Evolutionary conservation across 2,329 filamentous ascomycete species (phyloP), one percentile per base, ranked within the genome.

Genomic region (Achaetomium macrosporum): DNA sequence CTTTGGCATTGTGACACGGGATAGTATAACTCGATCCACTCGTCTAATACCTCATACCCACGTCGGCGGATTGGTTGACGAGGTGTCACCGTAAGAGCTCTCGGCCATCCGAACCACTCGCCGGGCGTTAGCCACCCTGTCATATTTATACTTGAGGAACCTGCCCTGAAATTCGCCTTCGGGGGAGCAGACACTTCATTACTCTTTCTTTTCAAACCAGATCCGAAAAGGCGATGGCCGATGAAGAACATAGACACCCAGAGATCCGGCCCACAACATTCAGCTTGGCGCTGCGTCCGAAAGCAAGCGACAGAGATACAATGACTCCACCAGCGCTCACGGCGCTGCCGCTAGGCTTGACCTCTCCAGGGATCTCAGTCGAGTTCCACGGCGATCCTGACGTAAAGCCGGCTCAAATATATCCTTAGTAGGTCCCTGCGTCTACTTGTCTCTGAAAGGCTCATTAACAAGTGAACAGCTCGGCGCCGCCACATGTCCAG

Each of bases 381-480:
- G 66, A 69, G 49, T 66, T 69, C 55, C 57, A 65, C 53, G 65
- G 67, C 57, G 64, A 63, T 45, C 36, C 57, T 45, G 54, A 61
- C 42, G 55, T 54, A 37, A 53, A 67, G 51, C 69, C 69, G 36
- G 57, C 63, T 17, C 64, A 70, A 57, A 61, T 63, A 56, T 62
- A 70, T 61, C 69, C 72, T 58, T 60, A 71, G 76, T 78, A 69
- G 69, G 76, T 69, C 33, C 16, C 10, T 43, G 35, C 40, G 17
- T 35, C 37, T 39, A 16, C 44, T 30, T 35, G n/a, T 15, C 29
- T 40, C 25, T 11, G 33, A 25, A 47, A 53, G 31, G 48, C 42
- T 54, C 54, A 59, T 57, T 57, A 56, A 55, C 59, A 54, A 43
- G 29, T 42, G 41, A 47, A 40, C 58, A 79, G 76, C 47, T 74